Evolutionary conservation across 495 filamentous ascomycete species (phyloP).

Genomic region (Parachaetomium inaequale): DNA sequence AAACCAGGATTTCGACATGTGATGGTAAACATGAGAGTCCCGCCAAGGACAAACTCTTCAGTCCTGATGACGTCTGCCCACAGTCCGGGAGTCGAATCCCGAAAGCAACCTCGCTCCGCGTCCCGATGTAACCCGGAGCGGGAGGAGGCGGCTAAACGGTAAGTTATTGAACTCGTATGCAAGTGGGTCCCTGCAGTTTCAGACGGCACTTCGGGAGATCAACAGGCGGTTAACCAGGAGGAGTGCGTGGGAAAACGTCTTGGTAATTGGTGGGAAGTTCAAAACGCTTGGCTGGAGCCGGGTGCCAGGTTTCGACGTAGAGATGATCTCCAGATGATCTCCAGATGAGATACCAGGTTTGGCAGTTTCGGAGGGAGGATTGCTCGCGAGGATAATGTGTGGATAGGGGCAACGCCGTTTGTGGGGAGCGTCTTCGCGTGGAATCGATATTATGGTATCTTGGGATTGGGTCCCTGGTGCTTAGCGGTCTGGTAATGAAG

Average conservation of each 20-base stretch:
- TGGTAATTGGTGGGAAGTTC: conserved; percentile 13
- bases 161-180: neutral
- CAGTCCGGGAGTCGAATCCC: neutral
- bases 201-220: conserved; percentile 20
- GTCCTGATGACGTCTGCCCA: neutral
- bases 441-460: no score
- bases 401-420: neutral
- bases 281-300: neutral
- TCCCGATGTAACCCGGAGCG: conserved; percentile 2
- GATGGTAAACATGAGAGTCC: no score
- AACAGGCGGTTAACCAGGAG: neutral
- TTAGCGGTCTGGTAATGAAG: neutral
- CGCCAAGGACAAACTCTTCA: neutral
- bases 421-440: neutral
- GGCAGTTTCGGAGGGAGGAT: conserved; percentile 7
- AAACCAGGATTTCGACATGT: no score
- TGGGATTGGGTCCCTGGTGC: neutral
- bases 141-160: conserved; percentile 4
- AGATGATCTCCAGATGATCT: conserved; percentile 15
- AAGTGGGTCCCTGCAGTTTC: conserved; percentile 12
- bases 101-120: neutral
- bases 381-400: neutral
- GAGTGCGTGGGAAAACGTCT: neutral
- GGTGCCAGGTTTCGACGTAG: neutral
- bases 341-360: conserved; percentile 1